Base-by-base conservation (phyloP, 2,329 filamentous ascomycete species). In the Xylaria sp. region DNA sequence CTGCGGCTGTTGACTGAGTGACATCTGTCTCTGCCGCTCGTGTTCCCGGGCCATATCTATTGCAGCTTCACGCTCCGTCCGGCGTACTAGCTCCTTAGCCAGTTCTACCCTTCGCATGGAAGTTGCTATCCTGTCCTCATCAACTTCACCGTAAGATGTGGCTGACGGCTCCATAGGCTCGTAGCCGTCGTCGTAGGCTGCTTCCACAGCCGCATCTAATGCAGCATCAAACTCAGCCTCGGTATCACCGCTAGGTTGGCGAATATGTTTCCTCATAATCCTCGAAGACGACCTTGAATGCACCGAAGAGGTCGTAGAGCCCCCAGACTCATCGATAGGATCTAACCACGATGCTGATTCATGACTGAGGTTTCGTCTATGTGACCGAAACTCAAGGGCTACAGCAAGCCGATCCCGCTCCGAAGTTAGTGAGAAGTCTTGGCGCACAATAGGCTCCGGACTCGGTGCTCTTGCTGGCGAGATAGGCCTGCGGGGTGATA, bases 161-260 rank as follows among this genome's bases (percentile, higher is more conserved):
- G 84, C 80, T 27, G 83, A 81, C 6, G 85, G 79, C 19, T 85
- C 85, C 78, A 87, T 89, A 3, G 92, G 92, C 76, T 97, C 94
- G 71, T 93, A 92, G 0, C 93, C 93, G 70, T 98, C 94, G 78
- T 97, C 92, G 78, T 98, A 99, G 4, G 95, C 96, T 59, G 95
- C 95, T 79, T 98, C 96, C 8, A 98, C 94, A 14, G 96, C 96
- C 27, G 94, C 95, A 81, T 98, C 95, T 51, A 98, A 85, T 3
- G 96, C 96, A 8, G 93, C 94, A 80, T 98, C 94, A 72, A 98
- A 97, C 76, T 97, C 94, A 6, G 93, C 91, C 78, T 97, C 93
- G 0, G 93, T 96, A 34, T 87, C 89, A 53, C 89, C 90, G 71
- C 92, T 95, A 2, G 85, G 78, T 42, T 85, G 85, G 57, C 91